A percentile compares a stretch with the other conserved stretches of the same genome.
Conservation (phyloP, 2,329 filamentous ascomycete genomes). For the Annulohypoxylon truncatum region DNA sequence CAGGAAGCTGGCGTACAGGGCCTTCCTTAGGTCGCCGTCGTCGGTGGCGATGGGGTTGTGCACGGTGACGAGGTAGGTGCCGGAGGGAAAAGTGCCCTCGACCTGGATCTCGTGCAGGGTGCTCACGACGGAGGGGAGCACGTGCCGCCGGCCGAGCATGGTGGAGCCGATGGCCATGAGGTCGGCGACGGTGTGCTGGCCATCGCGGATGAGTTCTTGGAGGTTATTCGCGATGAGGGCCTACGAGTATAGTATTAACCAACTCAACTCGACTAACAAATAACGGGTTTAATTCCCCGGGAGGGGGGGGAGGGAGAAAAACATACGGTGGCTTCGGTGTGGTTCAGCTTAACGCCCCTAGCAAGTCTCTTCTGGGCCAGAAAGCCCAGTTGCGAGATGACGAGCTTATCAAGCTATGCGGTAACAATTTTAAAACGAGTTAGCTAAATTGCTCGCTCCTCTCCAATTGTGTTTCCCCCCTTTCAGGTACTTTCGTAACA, state of each 20-base stretch:
- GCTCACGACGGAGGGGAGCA: constrained; percentile 82
- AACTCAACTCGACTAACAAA: too few species aligned
- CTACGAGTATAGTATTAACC: constrained; percentile 52
- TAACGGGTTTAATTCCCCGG: neutral
- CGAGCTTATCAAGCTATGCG: constrained; percentile 90
- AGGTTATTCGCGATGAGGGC: constrained; percentile 88
- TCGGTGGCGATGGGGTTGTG: constrained; percentile 89
- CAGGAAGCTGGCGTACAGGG: constrained; percentile 91
- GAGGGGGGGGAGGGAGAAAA: neutral
- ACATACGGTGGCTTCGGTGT: constrained; percentile 83
- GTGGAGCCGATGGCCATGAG: constrained; percentile 92
- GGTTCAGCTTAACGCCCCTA: constrained; percentile 87
- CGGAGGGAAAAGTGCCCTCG: constrained; percentile 90
- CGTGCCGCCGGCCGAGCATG: constrained; percentile 93
- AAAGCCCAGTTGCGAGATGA: constrained; percentile 87
- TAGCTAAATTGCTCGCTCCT: too few species aligned
- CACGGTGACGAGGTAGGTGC: constrained; percentile 94
- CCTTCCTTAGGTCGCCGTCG: constrained; percentile 86
- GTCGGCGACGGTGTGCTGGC: constrained; percentile 88
- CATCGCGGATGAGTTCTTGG: constrained; percentile 98
- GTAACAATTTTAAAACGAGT: constrained; percentile 1
- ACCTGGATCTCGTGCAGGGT: constrained; percentile 89
- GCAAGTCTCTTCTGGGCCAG: constrained; percentile 90
- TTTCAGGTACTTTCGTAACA: neutral
- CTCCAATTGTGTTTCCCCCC: too few species aligned